Evolutionary conservation across 176 grass and related monocot species (phyloP), one percentile per base, ranked within the genome.

Genomic region (Avena sativa): DNA sequence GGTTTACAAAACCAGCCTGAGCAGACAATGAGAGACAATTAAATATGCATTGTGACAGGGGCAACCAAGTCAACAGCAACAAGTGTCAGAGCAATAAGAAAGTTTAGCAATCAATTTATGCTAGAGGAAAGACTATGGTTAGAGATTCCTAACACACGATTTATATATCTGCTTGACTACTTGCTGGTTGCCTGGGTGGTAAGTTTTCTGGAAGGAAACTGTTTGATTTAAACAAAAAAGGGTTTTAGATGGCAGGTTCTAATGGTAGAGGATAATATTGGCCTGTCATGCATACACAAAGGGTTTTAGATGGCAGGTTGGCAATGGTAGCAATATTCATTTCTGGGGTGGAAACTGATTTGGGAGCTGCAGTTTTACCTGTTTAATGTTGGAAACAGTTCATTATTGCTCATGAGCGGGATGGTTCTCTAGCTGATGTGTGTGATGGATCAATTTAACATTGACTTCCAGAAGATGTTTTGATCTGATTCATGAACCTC

Each of bases 1-100:
- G 89, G 85, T 99, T 86, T 47, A 94, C 86, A 83, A 99, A 99
- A 80, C 97, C 97, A 74, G 94, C 94, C 97, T 99, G 82, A 79
- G 20, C 6, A 82, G 8, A 76, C 44, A 83, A 88, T 21, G 36
- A 79, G 66, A 78, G 53, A 72, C 17, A 86, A 32, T 76, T 86
- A 79, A 11, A 77, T 60, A 51, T 73, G 73, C 71, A 70, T 34
- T 2, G 1, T 78, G 53, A 61, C 43, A 40, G 46, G 49, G 46
- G 78, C 67, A 71, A 82, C 28, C 78, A 84, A 44, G 15, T 58
- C 23, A 74, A 80, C 58, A 84, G 0, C 19, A 81, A 76, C 78
- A 46, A 77, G 32, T 21, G 58, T 82, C 32, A 84, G 20, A 51
- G 12, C 48, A 10, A 81, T 36, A 9, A 48, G 59, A 78, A 75